Conservation (phyloP, 2,329 filamentous ascomycete genomes). For the Alternaria solani region DNA sequence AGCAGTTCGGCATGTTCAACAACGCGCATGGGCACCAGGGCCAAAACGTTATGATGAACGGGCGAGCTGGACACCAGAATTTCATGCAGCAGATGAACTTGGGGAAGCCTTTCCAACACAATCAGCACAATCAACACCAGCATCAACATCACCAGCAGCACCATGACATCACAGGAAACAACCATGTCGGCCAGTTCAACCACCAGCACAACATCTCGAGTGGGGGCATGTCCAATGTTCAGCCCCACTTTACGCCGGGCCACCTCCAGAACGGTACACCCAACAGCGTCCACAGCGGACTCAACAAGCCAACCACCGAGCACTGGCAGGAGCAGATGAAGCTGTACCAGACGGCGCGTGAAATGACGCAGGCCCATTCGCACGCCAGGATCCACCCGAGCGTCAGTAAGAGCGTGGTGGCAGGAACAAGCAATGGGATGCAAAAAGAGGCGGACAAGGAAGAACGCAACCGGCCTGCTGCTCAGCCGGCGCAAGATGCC, state of each 20-base stretch:
- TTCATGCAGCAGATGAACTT: constrained; percentile 66
- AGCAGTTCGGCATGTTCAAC: constrained; percentile 73
- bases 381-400: constrained; percentile 76
- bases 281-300: constrained; percentile 62
- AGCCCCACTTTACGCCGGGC: constrained; percentile 67
- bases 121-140: constrained; percentile 61
- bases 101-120: constrained; percentile 73
- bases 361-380: constrained; percentile 75
- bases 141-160: constrained; percentile 69
- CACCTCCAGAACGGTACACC: constrained; percentile 69
- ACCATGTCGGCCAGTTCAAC: constrained; percentile 65
- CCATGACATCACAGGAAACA: constrained; percentile 59
- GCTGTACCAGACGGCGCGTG: constrained; percentile 75
- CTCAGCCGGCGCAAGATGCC: constrained; percentile 57
- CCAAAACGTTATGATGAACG: constrained; percentile 80
- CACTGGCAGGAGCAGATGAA: constrained; percentile 92
- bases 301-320: constrained; percentile 67
- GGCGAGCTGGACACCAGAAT: constrained; percentile 67
- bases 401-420: constrained; percentile 72
- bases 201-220: constrained; percentile 69
- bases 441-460: constrained; percentile 61
- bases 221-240: constrained; percentile 70
- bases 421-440: constrained; percentile 60
- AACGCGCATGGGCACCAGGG: constrained; percentile 70
- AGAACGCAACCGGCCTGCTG: constrained; percentile 71